A percentile compares a stretch with the other conserved stretches of the same genome.
phyloP scores from a whole-genome alignment of 2,329 filamentous ascomycete genomes.

The Fusarium sterilihyphosum region DNA sequence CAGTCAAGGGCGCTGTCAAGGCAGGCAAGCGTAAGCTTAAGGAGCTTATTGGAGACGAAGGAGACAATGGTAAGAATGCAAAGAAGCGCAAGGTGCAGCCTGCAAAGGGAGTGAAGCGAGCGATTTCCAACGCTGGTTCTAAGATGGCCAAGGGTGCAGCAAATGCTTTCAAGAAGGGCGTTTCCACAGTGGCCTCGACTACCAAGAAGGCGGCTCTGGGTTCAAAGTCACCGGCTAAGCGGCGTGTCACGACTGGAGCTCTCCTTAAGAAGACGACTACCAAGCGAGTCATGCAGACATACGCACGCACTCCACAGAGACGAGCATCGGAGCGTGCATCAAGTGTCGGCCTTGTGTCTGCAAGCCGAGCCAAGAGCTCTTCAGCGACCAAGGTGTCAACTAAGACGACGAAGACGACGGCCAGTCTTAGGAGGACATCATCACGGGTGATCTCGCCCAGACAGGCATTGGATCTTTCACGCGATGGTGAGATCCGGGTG shows the following conservation, averaged over 20 bases:
- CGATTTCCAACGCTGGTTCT: conserved; percentile 48
- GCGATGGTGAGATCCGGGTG: conserved; percentile 36
- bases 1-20: conserved; percentile 54
- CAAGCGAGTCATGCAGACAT: conserved; percentile 46
- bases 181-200: conserved; percentile 46
- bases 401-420: conserved; percentile 28
- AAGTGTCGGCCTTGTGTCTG: conserved; percentile 30
- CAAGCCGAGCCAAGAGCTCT: conserved; percentile 21
- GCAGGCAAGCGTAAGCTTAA: conserved; percentile 67
- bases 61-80: conserved; percentile 54
- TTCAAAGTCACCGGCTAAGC: conserved; percentile 41
- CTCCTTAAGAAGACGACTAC: conserved; percentile 45
- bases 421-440: conserved; percentile 21
- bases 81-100: conserved; percentile 57
- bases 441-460: conserved; percentile 24
- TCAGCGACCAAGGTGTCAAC: conserved; percentile 22
- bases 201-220: conserved; percentile 42
- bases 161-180: conserved; percentile 50
- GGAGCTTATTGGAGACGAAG: conserved; percentile 59
- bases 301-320: conserved; percentile 41
- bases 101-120: conserved; percentile 48
- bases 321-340: conserved; percentile 33
- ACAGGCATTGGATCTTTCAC: conserved; percentile 33
- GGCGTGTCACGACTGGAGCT: conserved; percentile 40
- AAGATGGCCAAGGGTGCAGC: conserved; percentile 52